Percentiles rank a stretch among this genome's conserved stretches.
phyloP scores from a whole-genome alignment of 768 basidiomycete species.

The Pleurotus giganteus region DNA sequence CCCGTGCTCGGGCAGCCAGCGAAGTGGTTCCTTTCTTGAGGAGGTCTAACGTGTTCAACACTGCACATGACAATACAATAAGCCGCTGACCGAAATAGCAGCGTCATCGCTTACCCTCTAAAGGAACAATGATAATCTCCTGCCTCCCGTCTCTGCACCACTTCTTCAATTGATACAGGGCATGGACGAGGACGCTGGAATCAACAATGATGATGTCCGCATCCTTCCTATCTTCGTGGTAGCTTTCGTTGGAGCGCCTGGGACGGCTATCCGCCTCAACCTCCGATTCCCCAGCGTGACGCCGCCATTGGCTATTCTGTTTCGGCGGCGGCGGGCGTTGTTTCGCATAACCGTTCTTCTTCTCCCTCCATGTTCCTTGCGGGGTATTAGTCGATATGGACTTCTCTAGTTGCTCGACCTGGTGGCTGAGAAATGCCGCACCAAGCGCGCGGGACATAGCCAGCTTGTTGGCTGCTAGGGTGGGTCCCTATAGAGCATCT shows the following conservation, averaged over 20 bases:
- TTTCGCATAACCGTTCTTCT: slow-evolving; percentile 13
- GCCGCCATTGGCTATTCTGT: slow-evolving; percentile 3
- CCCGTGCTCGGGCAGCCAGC: slow-evolving; percentile 79
- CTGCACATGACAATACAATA: slow-evolving; percentile 35
- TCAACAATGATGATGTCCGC: slow-evolving; percentile 78
- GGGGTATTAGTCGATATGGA: slow-evolving; percentile 53
- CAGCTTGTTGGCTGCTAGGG: slow-evolving; percentile 49
- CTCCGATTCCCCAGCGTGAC: slow-evolving; percentile 6
- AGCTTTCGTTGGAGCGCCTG: slow-evolving; percentile 30
- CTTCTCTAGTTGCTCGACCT: slow-evolving; percentile 87
- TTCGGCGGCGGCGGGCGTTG: background rate
- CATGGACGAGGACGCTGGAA: slow-evolving; percentile 79
- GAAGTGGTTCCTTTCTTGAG: slow-evolving; percentile 86
- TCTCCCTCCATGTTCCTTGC: slow-evolving; percentile 63
- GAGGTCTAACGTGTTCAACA: slow-evolving; percentile 86
- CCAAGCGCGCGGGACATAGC: slow-evolving; percentile 88
- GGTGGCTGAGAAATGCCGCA: slow-evolving; percentile 83
- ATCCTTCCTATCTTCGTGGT: slow-evolving; percentile 42
- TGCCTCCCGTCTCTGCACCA: slow-evolving; percentile 77
- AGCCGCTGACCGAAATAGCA: background rate
- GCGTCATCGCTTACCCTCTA: slow-evolving; percentile 66
- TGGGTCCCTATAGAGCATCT: slow-evolving; percentile 18
- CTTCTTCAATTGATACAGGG: slow-evolving; percentile 73
- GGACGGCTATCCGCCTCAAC: slow-evolving; percentile 16
- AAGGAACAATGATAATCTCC: slow-evolving; percentile 79